Evolutionary conservation across 257 asterid genomes (phyloP).

Genomic region (Rhazya stricta): DNA sequence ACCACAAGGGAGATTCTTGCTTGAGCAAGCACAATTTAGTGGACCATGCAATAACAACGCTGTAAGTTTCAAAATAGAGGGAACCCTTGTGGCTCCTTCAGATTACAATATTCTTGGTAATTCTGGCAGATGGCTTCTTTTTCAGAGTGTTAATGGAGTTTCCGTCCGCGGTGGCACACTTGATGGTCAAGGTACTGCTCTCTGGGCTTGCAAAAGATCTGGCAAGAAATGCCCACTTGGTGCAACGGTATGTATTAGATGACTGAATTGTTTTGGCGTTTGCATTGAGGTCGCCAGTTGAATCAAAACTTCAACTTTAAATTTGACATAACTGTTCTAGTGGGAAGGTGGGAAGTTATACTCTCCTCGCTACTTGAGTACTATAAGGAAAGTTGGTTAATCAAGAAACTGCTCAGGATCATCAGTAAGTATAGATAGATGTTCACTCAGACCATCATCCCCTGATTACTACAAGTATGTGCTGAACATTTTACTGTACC

Average conservation of each 20-base stretch:
- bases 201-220: conserved; percentile 55
- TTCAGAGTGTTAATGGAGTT: conserved; percentile 38
- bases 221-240: conserved; percentile 43
- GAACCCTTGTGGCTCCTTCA: conserved; percentile 48
- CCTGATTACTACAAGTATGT: neutral
- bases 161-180: conserved; percentile 44
- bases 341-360: too few species aligned
- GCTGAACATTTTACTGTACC: too few species aligned
- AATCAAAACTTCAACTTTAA: too few species aligned
- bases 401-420: too few species aligned
- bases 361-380: too few species aligned
- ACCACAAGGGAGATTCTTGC: conserved; percentile 45
- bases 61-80: conserved; percentile 28
- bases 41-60: conserved; percentile 45
- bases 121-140: conserved; percentile 35
- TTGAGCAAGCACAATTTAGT: conserved; percentile 12
- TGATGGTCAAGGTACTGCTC: conserved; percentile 39
- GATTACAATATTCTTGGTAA: conserved; percentile 30
- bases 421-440: too few species aligned
- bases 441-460: too few species aligned
- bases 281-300: neutral
- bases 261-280: neutral
- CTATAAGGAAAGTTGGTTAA: too few species aligned
- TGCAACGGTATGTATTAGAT: conserved; percentile 37
- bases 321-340: too few species aligned